phyloP scores from a whole-genome alignment of 495 filamentous ascomycete genomes.

The Penicillium maclennaniae region DNA sequence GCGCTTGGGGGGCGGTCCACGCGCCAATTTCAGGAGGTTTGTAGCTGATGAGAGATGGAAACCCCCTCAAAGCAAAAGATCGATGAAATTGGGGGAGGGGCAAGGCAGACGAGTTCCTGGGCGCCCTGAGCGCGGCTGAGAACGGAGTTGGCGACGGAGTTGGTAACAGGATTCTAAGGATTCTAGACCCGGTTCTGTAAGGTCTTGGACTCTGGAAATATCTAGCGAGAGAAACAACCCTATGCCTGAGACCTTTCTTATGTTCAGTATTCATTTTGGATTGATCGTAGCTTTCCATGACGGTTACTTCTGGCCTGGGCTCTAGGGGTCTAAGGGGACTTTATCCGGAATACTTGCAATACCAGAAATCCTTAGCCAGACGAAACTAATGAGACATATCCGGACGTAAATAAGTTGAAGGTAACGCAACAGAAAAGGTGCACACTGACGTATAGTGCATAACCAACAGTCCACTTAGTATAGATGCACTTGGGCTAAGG shows the following conservation, averaged over 20 bases:
- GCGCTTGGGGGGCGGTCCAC: constrained; percentile 1
- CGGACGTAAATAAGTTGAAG: background rate
- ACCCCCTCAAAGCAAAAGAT: background rate
- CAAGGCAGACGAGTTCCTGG: constrained; percentile 17
- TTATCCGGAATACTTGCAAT: too few relatives aligned
- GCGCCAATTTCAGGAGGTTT: constrained; percentile 1
- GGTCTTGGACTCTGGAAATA: too few relatives aligned
- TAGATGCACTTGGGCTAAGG: background rate
- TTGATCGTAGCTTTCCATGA: too few relatives aligned
- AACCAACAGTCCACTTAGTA: background rate
- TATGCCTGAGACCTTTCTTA: too few relatives aligned
- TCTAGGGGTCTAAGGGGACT: too few relatives aligned
- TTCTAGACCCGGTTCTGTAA: background rate
- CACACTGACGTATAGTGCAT: background rate
- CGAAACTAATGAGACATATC: background rate
- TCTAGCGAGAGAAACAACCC: too few relatives aligned
- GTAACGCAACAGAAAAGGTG: background rate
- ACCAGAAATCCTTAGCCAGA: too few relatives aligned
- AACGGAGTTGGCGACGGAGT: background rate
- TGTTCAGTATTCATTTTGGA: too few relatives aligned
- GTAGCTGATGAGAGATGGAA: background rate
- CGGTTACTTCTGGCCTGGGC: too few relatives aligned
- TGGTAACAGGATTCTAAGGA: background rate
- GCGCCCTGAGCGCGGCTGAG: constrained; percentile 15
- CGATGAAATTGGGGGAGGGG: constrained; percentile 7